These are phyloP conservation scores for Pseudonitzschia pungens DNA, from an alignment of 108 stramenopile species.

Conservation along the genomic window DNA sequence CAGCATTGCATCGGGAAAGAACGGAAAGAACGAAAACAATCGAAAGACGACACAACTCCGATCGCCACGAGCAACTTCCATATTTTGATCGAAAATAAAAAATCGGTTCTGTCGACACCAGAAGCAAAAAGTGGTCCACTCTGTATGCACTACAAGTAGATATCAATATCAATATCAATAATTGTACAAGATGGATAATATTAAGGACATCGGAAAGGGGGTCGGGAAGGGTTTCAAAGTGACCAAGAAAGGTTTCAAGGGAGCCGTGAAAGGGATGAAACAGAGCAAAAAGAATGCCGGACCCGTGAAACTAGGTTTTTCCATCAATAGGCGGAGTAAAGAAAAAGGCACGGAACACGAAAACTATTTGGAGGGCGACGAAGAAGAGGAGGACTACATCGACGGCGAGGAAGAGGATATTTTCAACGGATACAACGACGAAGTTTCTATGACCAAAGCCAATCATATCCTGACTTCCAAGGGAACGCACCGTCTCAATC, in stretches of 20 bases:
- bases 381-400: slow-evolving; percentile 22
- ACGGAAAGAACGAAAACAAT: too few species aligned
- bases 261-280: slow-evolving; percentile 29
- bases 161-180: too few species aligned
- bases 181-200: slow-evolving; percentile 30
- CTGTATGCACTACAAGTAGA: too few species aligned
- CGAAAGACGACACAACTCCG: neutral
- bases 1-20: too few species aligned
- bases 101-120: too few species aligned
- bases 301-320: slow-evolving; percentile 30
- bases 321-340: slow-evolving; percentile 19
- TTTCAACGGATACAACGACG: slow-evolving; percentile 20
- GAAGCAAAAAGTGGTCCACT: too few species aligned
- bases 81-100: too few species aligned
- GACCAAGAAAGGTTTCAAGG: slow-evolving; percentile 32
- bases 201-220: slow-evolving; percentile 31
- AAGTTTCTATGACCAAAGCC: slow-evolving; percentile 46
- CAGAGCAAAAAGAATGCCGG: slow-evolving; percentile 7
- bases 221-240: slow-evolving; percentile 30
- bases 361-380: slow-evolving; percentile 14
- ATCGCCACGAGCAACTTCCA: too few species aligned
- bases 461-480: slow-evolving; percentile 60
- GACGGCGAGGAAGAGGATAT: slow-evolving; percentile 15
- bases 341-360: slow-evolving; percentile 2
- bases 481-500: slow-evolving; percentile 67